Evolutionary conservation across 371 early-diverging fungal species (phyloP).

Genomic region (Mucor sp.): DNA sequence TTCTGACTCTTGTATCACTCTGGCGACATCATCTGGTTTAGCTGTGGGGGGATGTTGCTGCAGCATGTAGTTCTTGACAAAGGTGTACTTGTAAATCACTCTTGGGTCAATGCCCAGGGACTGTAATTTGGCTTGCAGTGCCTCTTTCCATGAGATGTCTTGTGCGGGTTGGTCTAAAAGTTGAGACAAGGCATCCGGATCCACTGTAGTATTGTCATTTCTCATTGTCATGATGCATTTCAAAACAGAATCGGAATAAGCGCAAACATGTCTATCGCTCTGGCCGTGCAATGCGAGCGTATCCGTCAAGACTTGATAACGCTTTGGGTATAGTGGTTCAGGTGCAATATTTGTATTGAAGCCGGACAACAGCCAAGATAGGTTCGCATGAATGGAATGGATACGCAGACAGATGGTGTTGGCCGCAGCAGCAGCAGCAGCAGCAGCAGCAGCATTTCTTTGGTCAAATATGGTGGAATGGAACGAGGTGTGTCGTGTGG

Average conservation of each 20-base stretch:
- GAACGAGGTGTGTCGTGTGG: not conserved
- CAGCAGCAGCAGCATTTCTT: not conserved
- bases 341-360: slow-evolving; percentile 19
- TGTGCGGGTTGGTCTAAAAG: not conserved
- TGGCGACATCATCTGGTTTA: not conserved
- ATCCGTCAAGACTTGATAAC: slow-evolving; percentile 2
- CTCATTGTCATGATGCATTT: not conserved
- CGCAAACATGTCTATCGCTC: not conserved
- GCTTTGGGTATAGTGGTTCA: slow-evolving; percentile 25
- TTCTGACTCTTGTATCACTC: slow-evolving; percentile 6
- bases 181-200: not conserved
- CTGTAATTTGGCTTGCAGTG: not conserved
- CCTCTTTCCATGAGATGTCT: not conserved
- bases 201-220: not conserved
- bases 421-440: too few relatives aligned
- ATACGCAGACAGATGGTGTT: slow-evolving; percentile 12
- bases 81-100: slow-evolving; percentile 11
- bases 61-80: slow-evolving; percentile 7
- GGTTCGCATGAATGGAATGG: slow-evolving; percentile 25
- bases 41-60: not conserved
- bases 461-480: not conserved
- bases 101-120: not conserved
- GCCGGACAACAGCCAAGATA: slow-evolving; percentile 40
- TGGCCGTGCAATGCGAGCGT: not conserved
- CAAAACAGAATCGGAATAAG: slow-evolving; percentile 8